These are phyloP conservation scores for Abelmoschus esculentus DNA, from an alignment of 345 rosid species.

Conservation along the genomic window DNA sequence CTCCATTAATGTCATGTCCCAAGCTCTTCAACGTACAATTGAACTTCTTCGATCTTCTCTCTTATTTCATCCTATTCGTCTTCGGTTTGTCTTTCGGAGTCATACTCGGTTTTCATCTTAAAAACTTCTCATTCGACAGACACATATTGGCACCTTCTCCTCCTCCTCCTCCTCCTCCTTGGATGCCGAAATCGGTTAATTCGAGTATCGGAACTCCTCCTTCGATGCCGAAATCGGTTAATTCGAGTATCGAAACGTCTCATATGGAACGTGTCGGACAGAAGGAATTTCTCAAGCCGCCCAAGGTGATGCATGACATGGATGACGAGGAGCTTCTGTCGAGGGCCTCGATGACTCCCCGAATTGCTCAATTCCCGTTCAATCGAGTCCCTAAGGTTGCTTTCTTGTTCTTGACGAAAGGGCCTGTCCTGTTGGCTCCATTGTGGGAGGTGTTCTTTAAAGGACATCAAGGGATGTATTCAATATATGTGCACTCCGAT, in stretches of 20 bases:
- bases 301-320: constrained; percentile 54
- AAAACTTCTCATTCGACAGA: background rate
- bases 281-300: constrained; percentile 30
- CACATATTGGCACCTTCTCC: constrained; percentile 1
- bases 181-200: background rate
- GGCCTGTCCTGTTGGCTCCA: constrained; percentile 60
- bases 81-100: too few relatives aligned
- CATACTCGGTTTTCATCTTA: too few relatives aligned
- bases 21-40: constrained; percentile 35
- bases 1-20: constrained; percentile 11
- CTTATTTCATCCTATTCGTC: too few relatives aligned
- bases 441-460: constrained; percentile 76
- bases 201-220: too few relatives aligned
- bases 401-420: constrained; percentile 73
- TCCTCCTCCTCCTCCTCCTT: background rate
- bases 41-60: constrained; percentile 22
- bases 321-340: constrained; percentile 58
- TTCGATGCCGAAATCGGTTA: background rate
- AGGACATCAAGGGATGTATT: constrained; percentile 56
- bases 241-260: background rate
- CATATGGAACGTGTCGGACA: constrained; percentile 15
- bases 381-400: constrained; percentile 58
- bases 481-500: constrained; percentile 58
- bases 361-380: constrained; percentile 32
- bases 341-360: constrained; percentile 61